These are phyloP conservation scores for Fusarium coicis DNA, from an alignment of 2,329 filamentous ascomycete species.

Conservation along the genomic window DNA sequence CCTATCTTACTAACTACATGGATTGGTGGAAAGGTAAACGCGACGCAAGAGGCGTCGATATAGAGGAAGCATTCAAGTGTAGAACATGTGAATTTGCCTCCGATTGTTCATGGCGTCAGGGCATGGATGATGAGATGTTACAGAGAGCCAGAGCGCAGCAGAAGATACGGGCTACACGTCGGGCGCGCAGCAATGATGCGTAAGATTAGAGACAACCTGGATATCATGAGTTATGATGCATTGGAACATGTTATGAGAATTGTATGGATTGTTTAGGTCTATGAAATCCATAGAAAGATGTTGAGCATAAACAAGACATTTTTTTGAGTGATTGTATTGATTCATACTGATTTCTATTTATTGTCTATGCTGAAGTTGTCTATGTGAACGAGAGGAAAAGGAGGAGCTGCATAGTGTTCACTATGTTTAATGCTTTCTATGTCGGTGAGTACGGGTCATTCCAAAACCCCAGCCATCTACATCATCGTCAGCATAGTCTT, in stretches of 20 bases:
- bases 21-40: constrained; percentile 89
- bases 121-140: constrained; percentile 69
- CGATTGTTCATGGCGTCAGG: constrained; percentile 79
- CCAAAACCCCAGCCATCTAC: constrained; percentile 43
- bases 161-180: constrained; percentile 37
- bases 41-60: constrained; percentile 76
- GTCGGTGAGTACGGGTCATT: constrained; percentile 42
- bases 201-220: constrained; percentile 13
- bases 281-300: background rate
- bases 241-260: background rate
- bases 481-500: background rate
- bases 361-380: background rate
- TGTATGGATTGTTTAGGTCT: background rate
- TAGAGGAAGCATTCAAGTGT: constrained; percentile 92
- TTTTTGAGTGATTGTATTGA: background rate
- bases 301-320: background rate
- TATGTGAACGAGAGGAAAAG: background rate
- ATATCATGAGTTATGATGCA: constrained; percentile 35
- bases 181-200: background rate
- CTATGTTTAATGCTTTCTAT: constrained; percentile 28
- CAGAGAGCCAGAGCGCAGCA: constrained; percentile 36
- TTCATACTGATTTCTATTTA: background rate
- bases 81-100: constrained; percentile 84
- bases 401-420: accelerated
- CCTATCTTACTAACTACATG: constrained; percentile 77